Base-by-base conservation (phyloP, 768 basidiomycete genomes). In the Kwoniella dejecticola region DNA sequence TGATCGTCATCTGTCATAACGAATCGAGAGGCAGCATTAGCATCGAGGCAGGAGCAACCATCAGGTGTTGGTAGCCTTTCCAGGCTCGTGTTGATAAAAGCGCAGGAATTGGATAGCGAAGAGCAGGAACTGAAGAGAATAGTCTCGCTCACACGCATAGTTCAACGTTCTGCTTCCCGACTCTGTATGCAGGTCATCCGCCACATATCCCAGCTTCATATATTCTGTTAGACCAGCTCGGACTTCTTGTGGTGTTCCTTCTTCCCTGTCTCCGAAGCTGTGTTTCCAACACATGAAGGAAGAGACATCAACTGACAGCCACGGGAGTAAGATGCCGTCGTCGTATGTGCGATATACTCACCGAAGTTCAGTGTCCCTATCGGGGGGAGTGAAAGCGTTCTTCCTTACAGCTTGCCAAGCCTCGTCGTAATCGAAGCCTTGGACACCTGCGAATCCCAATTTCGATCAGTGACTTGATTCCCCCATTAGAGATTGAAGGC, bases 191-290 rank as follows among this genome's bases (percentile, higher is more conserved):
- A 88, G 76, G 63, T 91, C 89, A 55, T 86, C 82, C 1, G 87
- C 89, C 0, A 91, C 89, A 85, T 86, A 91, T 7, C 89, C 89
- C 17, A 84, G 82, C 24, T 82, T 72, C 29, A 80, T 83, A 66
- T 90, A 91, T n/a, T 85, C 84, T 0, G 85, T 84, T 21, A 91
- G 79, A 0, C 90, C 90, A 0, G 90, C 89, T 27, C 89, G 85
- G 6, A 86, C 89, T 82, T 91, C 89, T 68, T 70, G 69, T 0
- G 71, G 71, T 4, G 71, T 73, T 23, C 67, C 62, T 82, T 91
- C 87, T 76, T 90, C 83, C 1, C 89, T 84, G 72, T 91, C 89
- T 44, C 76, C 83, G 68, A 70, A 70, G 40, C 67, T 69, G 56
- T 44, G 24, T 4, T 19, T 21, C 36, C n/a, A 11, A 13, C 23